phyloP scores from a whole-genome alignment of 495 filamentous ascomycete genomes.

The Aspergillus cristatus region DNA sequence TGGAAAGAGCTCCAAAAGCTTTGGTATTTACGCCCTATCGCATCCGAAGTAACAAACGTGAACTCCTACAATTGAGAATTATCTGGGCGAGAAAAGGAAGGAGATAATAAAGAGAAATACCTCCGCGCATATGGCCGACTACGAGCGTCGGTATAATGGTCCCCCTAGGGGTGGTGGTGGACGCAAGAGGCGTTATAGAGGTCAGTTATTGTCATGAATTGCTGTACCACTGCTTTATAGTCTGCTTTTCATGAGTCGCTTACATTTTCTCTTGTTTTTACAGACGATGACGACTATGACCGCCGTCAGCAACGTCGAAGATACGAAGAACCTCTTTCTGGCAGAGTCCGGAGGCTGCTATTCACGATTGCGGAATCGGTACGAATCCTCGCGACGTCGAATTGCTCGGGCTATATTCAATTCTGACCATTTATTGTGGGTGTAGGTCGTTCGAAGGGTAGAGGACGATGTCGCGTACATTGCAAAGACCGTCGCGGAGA shows the following conservation, averaged over 20 bases:
- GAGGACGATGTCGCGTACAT: slow-evolving; percentile 74
- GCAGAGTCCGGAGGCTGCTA: slow-evolving; percentile 71
- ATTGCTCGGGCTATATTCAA: neutral
- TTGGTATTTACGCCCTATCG: neutral
- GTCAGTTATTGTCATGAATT: slow-evolving; percentile 20
- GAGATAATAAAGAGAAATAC: no score
- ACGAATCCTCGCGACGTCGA: slow-evolving; percentile 14
- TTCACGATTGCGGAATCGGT: slow-evolving; percentile 78
- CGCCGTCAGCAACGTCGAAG: slow-evolving; percentile 65
- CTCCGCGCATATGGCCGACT: slow-evolving; percentile 54
- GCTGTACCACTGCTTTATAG: no score
- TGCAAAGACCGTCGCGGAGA: slow-evolving; percentile 65
- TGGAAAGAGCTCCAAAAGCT: slow-evolving; percentile 4
- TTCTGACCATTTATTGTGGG: slow-evolving; percentile 9
- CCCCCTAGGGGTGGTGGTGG: slow-evolving; percentile 48
- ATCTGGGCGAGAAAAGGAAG: neutral
- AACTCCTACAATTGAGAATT: neutral
- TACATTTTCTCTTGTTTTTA: slow-evolving; percentile 6
- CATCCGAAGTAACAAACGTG: neutral
- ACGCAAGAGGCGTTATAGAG: slow-evolving; percentile 57
- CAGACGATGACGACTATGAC: slow-evolving; percentile 70
- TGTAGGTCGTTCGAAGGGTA: slow-evolving; percentile 61
- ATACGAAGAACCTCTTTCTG: slow-evolving; percentile 68
- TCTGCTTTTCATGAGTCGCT: neutral
- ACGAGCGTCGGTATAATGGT: slow-evolving; percentile 53